These are phyloP conservation scores for Gigaspora rosea DNA, from an alignment of 192 early-diverging fungal genomes.

Conservation along the genomic window DNA sequence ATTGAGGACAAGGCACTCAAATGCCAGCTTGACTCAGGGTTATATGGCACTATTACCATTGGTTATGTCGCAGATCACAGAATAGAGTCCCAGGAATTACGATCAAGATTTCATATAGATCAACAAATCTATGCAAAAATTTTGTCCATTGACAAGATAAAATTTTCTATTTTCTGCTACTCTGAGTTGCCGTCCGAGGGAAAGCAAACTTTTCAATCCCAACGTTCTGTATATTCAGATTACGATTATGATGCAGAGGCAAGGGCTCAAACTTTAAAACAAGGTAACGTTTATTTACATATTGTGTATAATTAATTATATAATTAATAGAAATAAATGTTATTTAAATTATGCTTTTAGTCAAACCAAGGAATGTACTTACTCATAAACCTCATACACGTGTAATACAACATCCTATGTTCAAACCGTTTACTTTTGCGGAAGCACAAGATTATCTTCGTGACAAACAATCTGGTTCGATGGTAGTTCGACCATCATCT, in stretches of 20 bases:
- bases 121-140: constrained; percentile 76
- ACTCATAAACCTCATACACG: not conserved
- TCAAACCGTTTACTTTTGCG: constrained; percentile 74
- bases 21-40: constrained; percentile 49
- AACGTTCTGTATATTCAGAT: not conserved
- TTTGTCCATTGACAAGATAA: constrained; percentile 72
- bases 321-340: not conserved
- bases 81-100: not conserved
- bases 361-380: constrained; percentile 62
- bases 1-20: not conserved
- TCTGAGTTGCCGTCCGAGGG: constrained; percentile 65
- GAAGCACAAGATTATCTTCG: constrained; percentile 76
- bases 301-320: not conserved
- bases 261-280: not conserved
- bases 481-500: constrained; percentile 90
- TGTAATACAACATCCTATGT: constrained; percentile 62
- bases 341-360: constrained; percentile 70
- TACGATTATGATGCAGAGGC: not conserved
- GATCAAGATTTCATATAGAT: not conserved
- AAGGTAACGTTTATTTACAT: not conserved
- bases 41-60: constrained; percentile 83
- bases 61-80: not conserved
- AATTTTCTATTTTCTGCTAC: constrained; percentile 76
- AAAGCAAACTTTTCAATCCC: constrained; percentile 22
- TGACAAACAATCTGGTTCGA: constrained; percentile 65